Conservation (phyloP, 768 basidiomycete species). For the Xanthoconium purpureum region DNA sequence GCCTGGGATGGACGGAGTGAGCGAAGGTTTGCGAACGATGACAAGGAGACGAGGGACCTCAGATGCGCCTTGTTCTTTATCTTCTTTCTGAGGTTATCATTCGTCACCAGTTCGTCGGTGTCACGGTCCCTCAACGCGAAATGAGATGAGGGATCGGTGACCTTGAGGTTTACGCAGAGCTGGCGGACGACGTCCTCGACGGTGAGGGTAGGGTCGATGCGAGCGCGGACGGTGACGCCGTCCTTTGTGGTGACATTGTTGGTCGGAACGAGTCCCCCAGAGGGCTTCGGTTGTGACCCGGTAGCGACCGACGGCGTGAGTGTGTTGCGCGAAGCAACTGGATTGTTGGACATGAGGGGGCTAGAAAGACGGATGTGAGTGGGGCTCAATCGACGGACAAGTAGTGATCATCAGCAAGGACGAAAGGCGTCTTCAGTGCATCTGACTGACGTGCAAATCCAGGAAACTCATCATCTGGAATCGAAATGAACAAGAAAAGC, state of each 20-base stretch:
- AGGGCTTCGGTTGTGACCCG: slow-evolving; percentile 40
- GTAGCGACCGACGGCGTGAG: slow-evolving; percentile 28
- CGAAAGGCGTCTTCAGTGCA: slow-evolving; percentile 37
- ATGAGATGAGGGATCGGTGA: slow-evolving; percentile 66
- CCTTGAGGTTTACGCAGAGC: slow-evolving; percentile 76
- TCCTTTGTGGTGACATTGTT: slow-evolving; percentile 80
- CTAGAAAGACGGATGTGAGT: neutral
- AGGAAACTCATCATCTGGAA: slow-evolving; percentile 41
- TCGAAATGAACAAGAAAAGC: neutral
- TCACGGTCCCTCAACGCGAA: slow-evolving; percentile 78
- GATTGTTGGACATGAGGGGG: slow-evolving; percentile 29
- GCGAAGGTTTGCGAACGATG: neutral
- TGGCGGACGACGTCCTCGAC: slow-evolving; percentile 85
- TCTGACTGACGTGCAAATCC: slow-evolving; percentile 69
- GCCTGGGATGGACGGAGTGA: slow-evolving; percentile 39
- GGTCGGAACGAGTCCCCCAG: slow-evolving; percentile 63
- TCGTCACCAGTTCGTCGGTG: slow-evolving; percentile 78
- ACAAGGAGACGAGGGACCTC: slow-evolving; percentile 48
- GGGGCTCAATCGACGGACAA: no score
- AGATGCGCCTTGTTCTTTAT: slow-evolving; percentile 75
- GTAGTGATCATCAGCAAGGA: slow-evolving; percentile 39
- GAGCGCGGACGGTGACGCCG: slow-evolving; percentile 71
- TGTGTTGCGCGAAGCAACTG: slow-evolving; percentile 30
- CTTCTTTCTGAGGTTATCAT: slow-evolving; percentile 80
- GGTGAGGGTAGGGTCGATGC: slow-evolving; percentile 80